Percentiles rank a stretch among this genome's conserved stretches.
phyloP scores from a whole-genome alignment of 2,329 filamentous ascomycete species.

The Fusarium coffeatum region DNA sequence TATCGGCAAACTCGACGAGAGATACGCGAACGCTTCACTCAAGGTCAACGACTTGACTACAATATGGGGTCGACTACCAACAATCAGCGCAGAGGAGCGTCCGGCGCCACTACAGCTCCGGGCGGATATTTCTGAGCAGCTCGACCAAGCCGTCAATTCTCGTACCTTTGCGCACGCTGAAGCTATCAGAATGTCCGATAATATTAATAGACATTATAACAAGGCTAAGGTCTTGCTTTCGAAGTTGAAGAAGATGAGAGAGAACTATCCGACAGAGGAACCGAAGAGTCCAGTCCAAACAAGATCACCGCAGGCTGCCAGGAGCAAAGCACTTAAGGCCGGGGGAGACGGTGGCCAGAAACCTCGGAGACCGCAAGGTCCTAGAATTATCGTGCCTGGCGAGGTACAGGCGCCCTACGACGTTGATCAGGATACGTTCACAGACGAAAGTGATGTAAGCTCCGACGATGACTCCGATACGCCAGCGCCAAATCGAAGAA shows the following conservation, averaged over 20 bases:
- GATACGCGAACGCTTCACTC: constrained; percentile 66
- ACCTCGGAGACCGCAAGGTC: constrained; percentile 59
- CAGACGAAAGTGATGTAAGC: constrained; percentile 64
- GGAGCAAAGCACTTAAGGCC: constrained; percentile 61
- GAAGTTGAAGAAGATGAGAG: constrained; percentile 69
- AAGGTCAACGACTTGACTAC: constrained; percentile 67
- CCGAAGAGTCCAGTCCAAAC: constrained; percentile 62
- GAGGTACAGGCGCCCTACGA: constrained; percentile 75
- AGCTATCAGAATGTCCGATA: constrained; percentile 71
- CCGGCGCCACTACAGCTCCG: constrained; percentile 64
- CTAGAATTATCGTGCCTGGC: constrained; percentile 72
- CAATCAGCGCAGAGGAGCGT: constrained; percentile 59
- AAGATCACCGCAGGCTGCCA: constrained; percentile 65
- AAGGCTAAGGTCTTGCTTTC: constrained; percentile 68
- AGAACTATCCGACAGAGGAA: constrained; percentile 68
- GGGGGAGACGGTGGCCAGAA: constrained; percentile 60
- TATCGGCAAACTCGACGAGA: constrained; percentile 72
- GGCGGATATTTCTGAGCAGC: constrained; percentile 68
- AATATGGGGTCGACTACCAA: constrained; percentile 67
- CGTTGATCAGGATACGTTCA: constrained; percentile 69
- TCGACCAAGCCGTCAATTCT: constrained; percentile 66
- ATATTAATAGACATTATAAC: constrained; percentile 70
- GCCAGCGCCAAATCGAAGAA: constrained; percentile 52
- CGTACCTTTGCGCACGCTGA: constrained; percentile 71
- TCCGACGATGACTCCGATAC: constrained; percentile 63